phyloP scores from a whole-genome alignment of 345 rosid genomes.

The Punica granatum region DNA sequence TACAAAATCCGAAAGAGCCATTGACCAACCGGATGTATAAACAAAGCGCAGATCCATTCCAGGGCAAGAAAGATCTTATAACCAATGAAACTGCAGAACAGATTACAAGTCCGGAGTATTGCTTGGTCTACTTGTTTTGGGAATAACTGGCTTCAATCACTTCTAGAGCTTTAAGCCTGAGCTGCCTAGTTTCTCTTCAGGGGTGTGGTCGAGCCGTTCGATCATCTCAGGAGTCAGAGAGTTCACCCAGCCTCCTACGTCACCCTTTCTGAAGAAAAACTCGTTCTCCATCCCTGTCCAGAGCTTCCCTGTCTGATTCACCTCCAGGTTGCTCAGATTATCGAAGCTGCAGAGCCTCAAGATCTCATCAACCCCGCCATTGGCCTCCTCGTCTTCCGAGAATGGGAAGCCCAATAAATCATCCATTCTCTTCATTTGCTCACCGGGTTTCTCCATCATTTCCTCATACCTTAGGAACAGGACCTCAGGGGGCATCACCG shows the following conservation, averaged over 20 bases:
- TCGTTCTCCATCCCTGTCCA: neutral
- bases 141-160: too few relatives aligned
- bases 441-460: neutral
- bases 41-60: too few relatives aligned
- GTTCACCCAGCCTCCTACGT: constrained; percentile 8
- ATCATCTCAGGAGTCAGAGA: constrained; percentile 2
- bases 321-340: constrained; percentile 4
- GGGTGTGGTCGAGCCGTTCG: constrained; percentile 2
- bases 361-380: constrained; percentile 1
- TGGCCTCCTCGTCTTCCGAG: neutral
- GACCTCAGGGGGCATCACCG: too few relatives aligned
- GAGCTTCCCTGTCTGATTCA: constrained; percentile 9
- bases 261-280: constrained; percentile 7
- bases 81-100: too few relatives aligned
- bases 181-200: constrained; percentile 4
- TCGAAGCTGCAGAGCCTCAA: neutral
- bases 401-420: too few relatives aligned
- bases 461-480: too few relatives aligned
- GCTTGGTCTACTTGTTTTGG: too few relatives aligned
- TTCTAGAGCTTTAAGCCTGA: neutral
- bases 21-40: too few relatives aligned
- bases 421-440: too few relatives aligned
- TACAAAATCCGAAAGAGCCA: too few relatives aligned
- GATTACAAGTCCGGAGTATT: too few relatives aligned
- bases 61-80: too few relatives aligned